These are phyloP conservation scores for Chlorella ohadii DNA, from an alignment of 139 green algal genomes.

Conservation along the genomic window DNA sequence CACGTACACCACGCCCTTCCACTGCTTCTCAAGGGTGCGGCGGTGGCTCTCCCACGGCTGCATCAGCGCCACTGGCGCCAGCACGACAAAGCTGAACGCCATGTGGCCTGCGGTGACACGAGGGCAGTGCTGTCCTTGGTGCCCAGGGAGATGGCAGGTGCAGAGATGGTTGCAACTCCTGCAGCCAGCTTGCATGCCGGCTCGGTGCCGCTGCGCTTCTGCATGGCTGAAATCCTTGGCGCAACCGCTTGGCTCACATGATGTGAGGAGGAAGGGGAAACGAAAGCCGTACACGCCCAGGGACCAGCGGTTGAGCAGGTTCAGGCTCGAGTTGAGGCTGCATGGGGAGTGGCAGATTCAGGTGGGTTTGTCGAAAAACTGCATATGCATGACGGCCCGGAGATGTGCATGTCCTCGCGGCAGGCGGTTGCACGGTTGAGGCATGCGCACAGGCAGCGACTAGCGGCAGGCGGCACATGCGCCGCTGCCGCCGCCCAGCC, in stretches of 20 bases:
- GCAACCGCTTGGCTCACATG: conserved; percentile 4
- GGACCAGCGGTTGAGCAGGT: conserved; percentile 19
- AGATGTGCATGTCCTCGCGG: too few relatives aligned
- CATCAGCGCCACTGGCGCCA: conserved; percentile 55
- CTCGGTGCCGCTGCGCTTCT: neutral
- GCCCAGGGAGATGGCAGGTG: neutral
- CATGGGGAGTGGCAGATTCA: neutral
- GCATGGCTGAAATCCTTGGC: neutral
- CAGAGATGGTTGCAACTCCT: neutral
- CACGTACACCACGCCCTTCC: conserved; percentile 61
- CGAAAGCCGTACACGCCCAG: conserved; percentile 14
- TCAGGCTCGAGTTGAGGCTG: conserved; percentile 19
- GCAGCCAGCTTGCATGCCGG: neutral
- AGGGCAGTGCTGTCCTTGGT: too few relatives aligned
- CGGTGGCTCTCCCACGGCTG: conserved; percentile 44
- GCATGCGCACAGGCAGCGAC: too few relatives aligned
- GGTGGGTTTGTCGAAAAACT: too few relatives aligned
- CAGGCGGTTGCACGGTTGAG: too few relatives aligned
- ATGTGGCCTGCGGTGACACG: conserved; percentile 54
- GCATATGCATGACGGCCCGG: too few relatives aligned
- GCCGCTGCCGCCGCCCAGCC: neutral
- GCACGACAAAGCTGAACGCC: conserved; percentile 57
- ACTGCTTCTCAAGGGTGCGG: conserved; percentile 55
- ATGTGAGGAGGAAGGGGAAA: conserved; percentile 18
- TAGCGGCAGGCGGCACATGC: neutral